These are phyloP conservation scores for Nemania sp. DNA, from an alignment of 2,329 filamentous ascomycete species.

Conservation along the genomic window DNA sequence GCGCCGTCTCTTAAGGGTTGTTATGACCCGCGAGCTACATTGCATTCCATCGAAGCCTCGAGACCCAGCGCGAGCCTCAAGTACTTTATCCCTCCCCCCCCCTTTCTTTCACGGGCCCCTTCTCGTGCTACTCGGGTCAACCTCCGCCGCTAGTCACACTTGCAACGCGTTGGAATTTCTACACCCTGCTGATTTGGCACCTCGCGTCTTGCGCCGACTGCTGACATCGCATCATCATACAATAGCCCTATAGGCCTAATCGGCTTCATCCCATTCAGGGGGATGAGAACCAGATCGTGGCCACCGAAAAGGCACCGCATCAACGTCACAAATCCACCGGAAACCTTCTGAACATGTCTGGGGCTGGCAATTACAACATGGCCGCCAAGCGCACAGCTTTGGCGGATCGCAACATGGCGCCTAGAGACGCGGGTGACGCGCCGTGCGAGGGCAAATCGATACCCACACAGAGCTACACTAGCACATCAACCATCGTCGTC, in stretches of 20 bases:
- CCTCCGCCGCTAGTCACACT: neutral
- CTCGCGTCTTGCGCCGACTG: slow-evolving; percentile 1
- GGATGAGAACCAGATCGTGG: slow-evolving; percentile 71
- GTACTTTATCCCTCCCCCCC: neutral
- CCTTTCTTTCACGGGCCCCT: neutral
- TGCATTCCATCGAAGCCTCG: slow-evolving; percentile 7
- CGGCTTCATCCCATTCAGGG: slow-evolving; percentile 62
- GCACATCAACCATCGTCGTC: slow-evolving; percentile 32
- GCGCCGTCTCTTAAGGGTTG: slow-evolving; percentile 1
- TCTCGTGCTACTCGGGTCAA: neutral
- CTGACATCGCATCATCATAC: slow-evolving; percentile 27
- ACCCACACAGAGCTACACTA: slow-evolving; percentile 37
- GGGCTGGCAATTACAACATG: slow-evolving; percentile 62
- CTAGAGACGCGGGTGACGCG: slow-evolving; percentile 41
- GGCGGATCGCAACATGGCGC: slow-evolving; percentile 78
- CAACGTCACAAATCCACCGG: slow-evolving; percentile 82
- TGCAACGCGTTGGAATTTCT: neutral
- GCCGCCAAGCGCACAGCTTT: slow-evolving; percentile 78
- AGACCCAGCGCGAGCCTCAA: neutral
- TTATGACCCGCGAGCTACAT: slow-evolving; percentile 14
- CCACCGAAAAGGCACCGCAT: slow-evolving; percentile 67
- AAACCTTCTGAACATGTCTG: slow-evolving; percentile 56
- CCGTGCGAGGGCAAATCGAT: slow-evolving; percentile 38
- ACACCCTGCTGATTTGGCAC: neutral
- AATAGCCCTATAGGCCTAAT: slow-evolving; percentile 70